A percentile compares a stretch with the other conserved stretches of the same genome.
phyloP scores from a whole-genome alignment of 129 eudicot genomes.

The Gnaphalium uliginosum region DNA sequence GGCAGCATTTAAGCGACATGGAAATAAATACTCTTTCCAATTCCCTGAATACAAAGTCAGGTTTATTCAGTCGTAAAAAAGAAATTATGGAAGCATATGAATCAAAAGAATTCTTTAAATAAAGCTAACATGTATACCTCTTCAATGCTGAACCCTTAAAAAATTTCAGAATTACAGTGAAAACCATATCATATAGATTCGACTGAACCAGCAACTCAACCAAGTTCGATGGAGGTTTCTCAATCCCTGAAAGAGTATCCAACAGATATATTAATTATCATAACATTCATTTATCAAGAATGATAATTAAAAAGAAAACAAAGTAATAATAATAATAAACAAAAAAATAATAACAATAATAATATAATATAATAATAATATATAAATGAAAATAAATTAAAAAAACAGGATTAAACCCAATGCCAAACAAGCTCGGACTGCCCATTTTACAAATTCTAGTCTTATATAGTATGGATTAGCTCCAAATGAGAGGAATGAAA shows the following conservation, averaged over 20 bases:
- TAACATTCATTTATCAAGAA: neutral
- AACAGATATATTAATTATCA: neutral
- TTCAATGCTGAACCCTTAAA: slow-evolving; percentile 82
- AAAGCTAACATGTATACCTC: slow-evolving; percentile 45
- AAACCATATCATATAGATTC: slow-evolving; percentile 84
- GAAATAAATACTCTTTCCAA: slow-evolving; percentile 81
- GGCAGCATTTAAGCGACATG: slow-evolving; percentile 84
- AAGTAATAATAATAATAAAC: neutral
- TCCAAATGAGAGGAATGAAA: neutral
- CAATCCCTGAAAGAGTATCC: slow-evolving; percentile 46
- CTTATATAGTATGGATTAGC: neutral
- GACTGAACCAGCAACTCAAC: slow-evolving; percentile 85
- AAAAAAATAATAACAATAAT: neutral
- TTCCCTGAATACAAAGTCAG: slow-evolving; percentile 49
- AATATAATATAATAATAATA: neutral
- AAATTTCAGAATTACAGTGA: slow-evolving; percentile 79
- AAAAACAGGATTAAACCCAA: neutral
- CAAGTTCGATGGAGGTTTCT: slow-evolving; percentile 60
- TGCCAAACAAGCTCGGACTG: neutral
- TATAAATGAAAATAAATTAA: neutral
- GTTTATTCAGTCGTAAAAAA: slow-evolving; percentile 5
- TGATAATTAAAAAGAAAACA: neutral
- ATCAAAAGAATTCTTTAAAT: neutral
- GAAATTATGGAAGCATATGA: slow-evolving; percentile 12
- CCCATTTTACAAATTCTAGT: slow-evolving; percentile 5